A percentile compares a stretch with the other conserved stretches of the same genome.
phyloP scores from a whole-genome alignment of 2,329 filamentous ascomycete species.

The Graphilbum sp. region DNA sequence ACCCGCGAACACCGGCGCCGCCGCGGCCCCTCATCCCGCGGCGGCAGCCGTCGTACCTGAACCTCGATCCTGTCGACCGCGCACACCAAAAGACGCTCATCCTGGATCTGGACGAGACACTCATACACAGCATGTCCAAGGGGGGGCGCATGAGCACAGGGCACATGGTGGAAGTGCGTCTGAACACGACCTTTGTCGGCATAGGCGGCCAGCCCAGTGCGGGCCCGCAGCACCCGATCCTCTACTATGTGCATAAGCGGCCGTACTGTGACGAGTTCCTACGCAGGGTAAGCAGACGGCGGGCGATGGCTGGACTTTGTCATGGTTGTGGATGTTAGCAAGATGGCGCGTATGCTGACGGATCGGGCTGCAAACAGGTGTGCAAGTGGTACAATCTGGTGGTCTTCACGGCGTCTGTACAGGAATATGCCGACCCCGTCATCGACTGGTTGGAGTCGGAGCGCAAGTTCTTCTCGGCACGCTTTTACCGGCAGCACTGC shows the following conservation, averaged over 20 bases:
- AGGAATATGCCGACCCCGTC: slow-evolving; percentile 96
- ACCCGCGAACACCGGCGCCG: slow-evolving; percentile 77
- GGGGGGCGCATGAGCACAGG: slow-evolving; percentile 90
- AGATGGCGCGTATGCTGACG: neutral
- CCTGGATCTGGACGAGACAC: slow-evolving; percentile 86
- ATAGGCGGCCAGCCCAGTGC: slow-evolving; percentile 48
- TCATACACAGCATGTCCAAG: slow-evolving; percentile 97
- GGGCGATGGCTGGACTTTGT: neutral
- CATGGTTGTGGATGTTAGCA: neutral
- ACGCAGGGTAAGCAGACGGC: slow-evolving; percentile 44
- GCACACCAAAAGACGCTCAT: slow-evolving; percentile 82
- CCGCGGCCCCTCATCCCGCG: slow-evolving; percentile 80
- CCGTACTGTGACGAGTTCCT: slow-evolving; percentile 95
- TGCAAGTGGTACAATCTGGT: slow-evolving; percentile 98
- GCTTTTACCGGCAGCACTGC: slow-evolving; percentile 95
- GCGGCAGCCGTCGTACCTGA: slow-evolving; percentile 75
- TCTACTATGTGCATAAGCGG: slow-evolving; percentile 98
- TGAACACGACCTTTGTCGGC: slow-evolving; percentile 56
- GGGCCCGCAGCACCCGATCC: slow-evolving; percentile 82
- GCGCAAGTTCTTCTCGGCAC: slow-evolving; percentile 83
- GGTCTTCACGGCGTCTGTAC: slow-evolving; percentile 90
- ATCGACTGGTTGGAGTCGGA: slow-evolving; percentile 98
- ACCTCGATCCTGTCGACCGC: slow-evolving; percentile 31
- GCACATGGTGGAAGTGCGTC: slow-evolving; percentile 96
- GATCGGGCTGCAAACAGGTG: slow-evolving; percentile 30